Conservation (phyloP, 768 basidiomycete species). For the Podaxis carcinomalis region DNA sequence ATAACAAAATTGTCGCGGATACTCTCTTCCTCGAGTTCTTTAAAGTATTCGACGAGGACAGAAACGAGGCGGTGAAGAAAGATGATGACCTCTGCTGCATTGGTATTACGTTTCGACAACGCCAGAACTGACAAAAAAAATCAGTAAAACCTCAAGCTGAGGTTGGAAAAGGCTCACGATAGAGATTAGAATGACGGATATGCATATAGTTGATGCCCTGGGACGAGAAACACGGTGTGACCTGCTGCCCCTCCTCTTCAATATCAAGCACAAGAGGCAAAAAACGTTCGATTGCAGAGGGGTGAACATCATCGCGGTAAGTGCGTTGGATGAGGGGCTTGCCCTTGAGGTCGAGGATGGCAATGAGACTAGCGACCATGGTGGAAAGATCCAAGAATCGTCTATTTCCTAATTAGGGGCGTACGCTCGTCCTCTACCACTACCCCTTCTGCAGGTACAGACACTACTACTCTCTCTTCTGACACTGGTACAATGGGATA, state of each 20-base stretch:
- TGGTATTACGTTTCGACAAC: slow-evolving; percentile 91
- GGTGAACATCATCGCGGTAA: slow-evolving; percentile 92
- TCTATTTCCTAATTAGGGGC: slow-evolving; percentile 8
- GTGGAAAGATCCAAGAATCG: no score
- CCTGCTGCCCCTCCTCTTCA: slow-evolving; percentile 95
- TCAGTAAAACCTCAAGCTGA: no score
- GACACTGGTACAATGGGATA: slow-evolving; percentile 30
- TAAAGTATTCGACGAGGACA: slow-evolving; percentile 97
- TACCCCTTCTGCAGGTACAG: neutral
- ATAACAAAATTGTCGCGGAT: slow-evolving; percentile 99
- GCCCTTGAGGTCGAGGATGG: slow-evolving; percentile 97
- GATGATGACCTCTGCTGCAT: slow-evolving; percentile 93
- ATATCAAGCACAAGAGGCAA: slow-evolving; percentile 90
- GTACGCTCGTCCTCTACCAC: slow-evolving; percentile 1
- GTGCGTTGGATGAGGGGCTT: slow-evolving; percentile 96
- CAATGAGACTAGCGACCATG: slow-evolving; percentile 64
- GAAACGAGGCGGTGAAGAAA: slow-evolving; percentile 92
- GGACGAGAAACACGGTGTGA: slow-evolving; percentile 93
- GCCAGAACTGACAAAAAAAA: slow-evolving; percentile 67
- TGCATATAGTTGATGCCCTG: slow-evolving; percentile 99
- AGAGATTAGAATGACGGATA: slow-evolving; percentile 96
- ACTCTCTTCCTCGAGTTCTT: slow-evolving; percentile 98
- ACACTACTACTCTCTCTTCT: neutral
- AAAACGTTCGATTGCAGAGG: slow-evolving; percentile 89
- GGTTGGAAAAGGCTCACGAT: slow-evolving; percentile 54